Evolutionary conservation across 1,284 basidiomycete genomes (phyloP).

Genomic region (Puccinia brachypodii): DNA sequence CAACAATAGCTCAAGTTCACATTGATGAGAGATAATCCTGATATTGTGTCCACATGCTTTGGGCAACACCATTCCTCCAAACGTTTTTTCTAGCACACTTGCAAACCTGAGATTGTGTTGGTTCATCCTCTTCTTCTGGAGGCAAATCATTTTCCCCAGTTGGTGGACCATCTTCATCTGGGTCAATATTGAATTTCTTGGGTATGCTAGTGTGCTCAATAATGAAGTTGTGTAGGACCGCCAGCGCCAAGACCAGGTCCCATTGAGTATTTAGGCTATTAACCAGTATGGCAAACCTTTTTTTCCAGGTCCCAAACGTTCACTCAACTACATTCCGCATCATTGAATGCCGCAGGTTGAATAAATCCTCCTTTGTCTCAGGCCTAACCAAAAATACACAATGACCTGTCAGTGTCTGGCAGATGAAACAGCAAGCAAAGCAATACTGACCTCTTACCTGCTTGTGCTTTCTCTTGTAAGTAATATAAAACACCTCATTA

Average conservation of each 20-base stretch:
- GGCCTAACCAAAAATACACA: constrained; percentile 23
- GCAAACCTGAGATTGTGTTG: background rate
- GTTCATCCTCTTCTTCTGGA: background rate
- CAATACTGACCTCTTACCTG: constrained; percentile 1
- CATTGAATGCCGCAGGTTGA: constrained; percentile 48
- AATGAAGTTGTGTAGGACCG: background rate
- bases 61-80: background rate
- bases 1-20: background rate
- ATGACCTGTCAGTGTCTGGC: too few species aligned
- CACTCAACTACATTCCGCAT: constrained; percentile 49
- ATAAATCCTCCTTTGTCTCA: constrained; percentile 47
- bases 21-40: background rate
- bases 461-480: constrained; percentile 50
- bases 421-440: background rate
- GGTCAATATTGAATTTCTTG: background rate
- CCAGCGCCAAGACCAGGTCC: background rate
- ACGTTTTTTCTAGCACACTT: background rate
- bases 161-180: background rate
- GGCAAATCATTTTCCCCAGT: background rate
- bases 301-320: constrained; percentile 49
- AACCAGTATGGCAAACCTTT: background rate
- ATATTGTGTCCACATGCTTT: constrained; percentile 13
- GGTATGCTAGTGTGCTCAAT: background rate
- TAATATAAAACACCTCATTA: constrained; percentile 52
- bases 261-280: background rate